Conservation (phyloP, 2,329 filamentous ascomycete genomes). For the Sporothrix dimorphospora region DNA sequence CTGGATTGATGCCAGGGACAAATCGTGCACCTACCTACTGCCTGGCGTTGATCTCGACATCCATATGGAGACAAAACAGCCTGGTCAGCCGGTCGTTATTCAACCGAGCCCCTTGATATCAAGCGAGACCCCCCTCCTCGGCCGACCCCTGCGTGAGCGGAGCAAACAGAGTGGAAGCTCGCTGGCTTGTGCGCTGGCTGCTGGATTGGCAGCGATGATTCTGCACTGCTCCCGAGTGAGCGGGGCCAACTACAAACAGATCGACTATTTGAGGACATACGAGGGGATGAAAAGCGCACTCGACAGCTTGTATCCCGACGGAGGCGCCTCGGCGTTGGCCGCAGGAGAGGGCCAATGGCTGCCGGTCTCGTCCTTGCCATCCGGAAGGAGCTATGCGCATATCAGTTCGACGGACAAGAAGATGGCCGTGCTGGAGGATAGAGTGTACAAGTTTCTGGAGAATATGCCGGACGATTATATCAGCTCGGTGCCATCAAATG, state of each 20-base stretch:
- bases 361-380: constrained; percentile 14
- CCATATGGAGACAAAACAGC: constrained; percentile 3
- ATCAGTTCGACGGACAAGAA: constrained; percentile 16
- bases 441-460: not conserved
- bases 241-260: constrained; percentile 15
- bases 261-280: constrained; percentile 18
- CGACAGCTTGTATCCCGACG: constrained; percentile 16
- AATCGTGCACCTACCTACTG: constrained; percentile 18
- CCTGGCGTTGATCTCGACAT: constrained; percentile 19
- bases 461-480: constrained; percentile 18
- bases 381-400: not conserved
- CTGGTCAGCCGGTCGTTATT: not conserved
- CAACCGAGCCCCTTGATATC: constrained; percentile 7
- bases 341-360: constrained; percentile 18
- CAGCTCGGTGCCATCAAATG: constrained; percentile 1
- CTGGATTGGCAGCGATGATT: constrained; percentile 15
- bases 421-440: not conserved
- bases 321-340: not conserved
- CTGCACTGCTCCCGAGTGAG: constrained; percentile 5
- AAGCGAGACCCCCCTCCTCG: not conserved
- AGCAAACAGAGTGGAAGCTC: constrained; percentile 21
- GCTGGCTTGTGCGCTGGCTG: constrained; percentile 12
- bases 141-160: not conserved
- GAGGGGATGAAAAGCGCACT: constrained; percentile 16
- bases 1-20: constrained; percentile 17